phyloP scores from a whole-genome alignment of 306 rosid species.

The Acacia crassicarpa region DNA sequence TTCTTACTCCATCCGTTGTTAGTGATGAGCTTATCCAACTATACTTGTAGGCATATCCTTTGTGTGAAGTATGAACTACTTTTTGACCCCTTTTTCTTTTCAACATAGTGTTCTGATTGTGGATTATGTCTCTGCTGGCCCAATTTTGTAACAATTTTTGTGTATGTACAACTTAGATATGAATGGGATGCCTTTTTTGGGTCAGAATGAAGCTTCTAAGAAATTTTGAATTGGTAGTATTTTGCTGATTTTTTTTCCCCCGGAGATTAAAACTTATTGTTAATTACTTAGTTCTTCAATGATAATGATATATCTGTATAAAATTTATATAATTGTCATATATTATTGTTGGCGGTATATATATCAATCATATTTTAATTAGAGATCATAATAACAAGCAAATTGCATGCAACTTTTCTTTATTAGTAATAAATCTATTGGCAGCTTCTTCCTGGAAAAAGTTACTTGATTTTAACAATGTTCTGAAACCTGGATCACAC shows the following conservation, averaged over 20 bases:
- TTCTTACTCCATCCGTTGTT: slow-evolving; percentile 93
- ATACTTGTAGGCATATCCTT: slow-evolving; percentile 53
- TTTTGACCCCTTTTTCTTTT: neutral
- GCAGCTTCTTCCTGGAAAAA: too few relatives aligned
- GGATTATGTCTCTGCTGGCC: slow-evolving; percentile 11
- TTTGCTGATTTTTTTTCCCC: too few relatives aligned
- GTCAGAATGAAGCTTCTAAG: neutral
- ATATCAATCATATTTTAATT: neutral
- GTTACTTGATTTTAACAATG: too few relatives aligned
- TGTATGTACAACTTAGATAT: slow-evolving; percentile 9
- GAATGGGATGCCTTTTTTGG: neutral
- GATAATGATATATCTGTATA: too few relatives aligned
- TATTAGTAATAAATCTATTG: neutral
- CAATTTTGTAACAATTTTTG: slow-evolving; percentile 30
- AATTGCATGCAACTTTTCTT: neutral
- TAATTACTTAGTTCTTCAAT: too few relatives aligned
- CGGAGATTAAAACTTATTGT: neutral
- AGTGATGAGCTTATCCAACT: slow-evolving; percentile 98
- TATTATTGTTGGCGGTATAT: too few relatives aligned
- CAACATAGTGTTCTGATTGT: neutral
- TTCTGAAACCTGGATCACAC: too few relatives aligned
- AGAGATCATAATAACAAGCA: neutral
- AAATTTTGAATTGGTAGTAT: neutral
- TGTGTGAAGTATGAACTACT: neutral
- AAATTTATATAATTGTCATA: too few relatives aligned